Conservation (phyloP, 2,329 filamentous ascomycete species). For the Sclerotinia sclerotiorum region DNA sequence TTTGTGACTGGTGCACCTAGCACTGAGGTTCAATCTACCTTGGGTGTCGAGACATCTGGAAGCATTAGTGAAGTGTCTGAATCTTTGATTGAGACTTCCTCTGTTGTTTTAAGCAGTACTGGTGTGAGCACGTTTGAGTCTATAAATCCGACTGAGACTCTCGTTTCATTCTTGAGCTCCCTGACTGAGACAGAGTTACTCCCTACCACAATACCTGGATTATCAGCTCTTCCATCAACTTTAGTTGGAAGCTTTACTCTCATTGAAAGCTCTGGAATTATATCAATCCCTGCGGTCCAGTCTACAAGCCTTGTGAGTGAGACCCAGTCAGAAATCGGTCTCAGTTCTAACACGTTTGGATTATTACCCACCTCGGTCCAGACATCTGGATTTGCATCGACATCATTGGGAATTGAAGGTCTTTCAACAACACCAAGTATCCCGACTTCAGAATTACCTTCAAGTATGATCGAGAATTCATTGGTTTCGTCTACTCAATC, state of each 20-base stretch:
- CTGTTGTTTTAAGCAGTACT: neutral
- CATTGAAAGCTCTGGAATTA: neutral
- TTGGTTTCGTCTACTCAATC: neutral
- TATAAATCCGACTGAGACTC: neutral
- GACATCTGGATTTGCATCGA: neutral
- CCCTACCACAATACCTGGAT: neutral
- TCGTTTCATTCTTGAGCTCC: too few species aligned
- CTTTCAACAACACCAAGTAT: neutral
- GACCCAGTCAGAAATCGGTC: neutral
- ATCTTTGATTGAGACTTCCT: neutral
- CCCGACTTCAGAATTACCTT: neutral
- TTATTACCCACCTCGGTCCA: neutral
- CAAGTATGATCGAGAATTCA: neutral
- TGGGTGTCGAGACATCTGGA: neutral
- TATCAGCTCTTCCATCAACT: constrained; percentile 1
- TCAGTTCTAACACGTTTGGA: neutral
- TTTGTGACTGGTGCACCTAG: neutral
- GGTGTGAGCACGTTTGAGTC: neutral
- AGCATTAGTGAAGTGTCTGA: neutral
- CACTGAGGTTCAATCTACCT: neutral
- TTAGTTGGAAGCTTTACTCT: neutral
- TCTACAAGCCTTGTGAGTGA: neutral
- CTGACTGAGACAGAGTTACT: neutral
- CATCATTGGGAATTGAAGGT: neutral
- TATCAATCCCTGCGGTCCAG: neutral